Base-by-base conservation (phyloP, 2,329 filamentous ascomycete species). In the Alternaria solani region DNA sequence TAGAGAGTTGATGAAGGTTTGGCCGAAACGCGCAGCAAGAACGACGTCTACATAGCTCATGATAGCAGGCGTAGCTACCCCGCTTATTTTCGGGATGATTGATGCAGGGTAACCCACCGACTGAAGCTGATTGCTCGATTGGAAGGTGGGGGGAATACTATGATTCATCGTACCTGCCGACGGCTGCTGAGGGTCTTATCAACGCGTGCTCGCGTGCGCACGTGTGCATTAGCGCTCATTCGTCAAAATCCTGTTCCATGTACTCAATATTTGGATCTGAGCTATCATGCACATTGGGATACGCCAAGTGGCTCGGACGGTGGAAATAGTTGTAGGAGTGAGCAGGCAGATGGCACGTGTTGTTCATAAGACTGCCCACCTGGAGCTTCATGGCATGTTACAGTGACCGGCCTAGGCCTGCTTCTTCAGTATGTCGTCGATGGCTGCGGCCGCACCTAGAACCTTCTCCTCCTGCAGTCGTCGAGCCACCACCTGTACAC, bases 391-490 rank as follows among this genome's bases (percentile, higher is more conserved):
- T 14, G 38, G n/a, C 18, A 23, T 30, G 2, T n/a, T 7, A 28
- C 14, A 36, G 30, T 9, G n/a, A 47, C 6, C 23, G 18, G 12
- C 14, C 25, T 44, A 20, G n/a, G 6, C 23, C 20, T 36, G 9
- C 9, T 32, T 39, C 11, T 52, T 59, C 7, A 62, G 23, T 9
- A 72, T 38, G 1, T 20, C 36, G 43, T 76, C 70, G 32, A 78
- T 63, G 32, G 58, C 63, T 23, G 75, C 73, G 1, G 76, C 78
- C 9, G 78, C 75, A 1, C 77, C 78, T 34, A 80, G 61, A 5
- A 69, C 78, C 59, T 74, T 79, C 61, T 81, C 79, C 49, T 80
- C 78, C 32, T 79, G 72, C 18, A 79, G 55, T 30, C 74, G 67
- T 9, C 76, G 67, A 7, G 72, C 74, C 2, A 80, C 70, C 7